Base-by-base conservation (phyloP, 2,329 filamentous ascomycete species). In the Pseudogymnoascus sp. region DNA sequence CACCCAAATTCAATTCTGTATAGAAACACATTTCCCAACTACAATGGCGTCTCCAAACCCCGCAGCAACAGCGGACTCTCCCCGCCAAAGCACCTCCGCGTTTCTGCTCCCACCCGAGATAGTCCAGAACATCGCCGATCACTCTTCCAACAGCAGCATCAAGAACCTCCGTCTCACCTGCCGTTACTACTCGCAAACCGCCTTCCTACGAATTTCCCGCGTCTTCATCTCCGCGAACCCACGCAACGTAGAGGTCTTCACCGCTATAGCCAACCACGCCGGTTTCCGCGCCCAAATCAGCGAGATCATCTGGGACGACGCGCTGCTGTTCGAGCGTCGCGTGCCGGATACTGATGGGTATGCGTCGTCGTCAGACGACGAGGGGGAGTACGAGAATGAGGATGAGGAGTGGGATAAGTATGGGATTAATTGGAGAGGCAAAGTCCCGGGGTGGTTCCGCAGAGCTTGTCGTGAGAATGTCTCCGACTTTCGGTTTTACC, bases 301-400 rank as follows among this genome's bases (percentile, higher is more conserved):
- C 3, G 75, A 79, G 60, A 70, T 78, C 4, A 69, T 79, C 35
- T 77, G 72, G 72, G 72, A 77, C 22, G 73, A 76, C 58, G 67
- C 68, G 18, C 39, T 36, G 2, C 37, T 58, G 2, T 30, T 30
- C 43, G 43, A 4, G 25, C 25, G 43, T 22, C 22, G 14, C 6
- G 25, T 30, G 22, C 11, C 41, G 41, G 22, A 6, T 47, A 7
- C 28, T n/a, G 41, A 4, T 1, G 25, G 11, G 22, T 50, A 50
- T 14, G 25, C 6, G 22, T 50, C 25, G 14, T 22, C 20, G 20
- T 22, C 20, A 2, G 20, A 22, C 20, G 43, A 50, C 3, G n/a
- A n/a, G n/a, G 43, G 30, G 28, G 43, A 50, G 4, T 50, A 50
- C 4, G 43, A 30, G 1, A 25, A 50, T 5, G 2, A 11, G 1